Evolutionary conservation across 2,329 filamentous ascomycete genomes (phyloP), one percentile per base, ranked within the genome.

Genomic region (Fusarium praegraminearum): DNA sequence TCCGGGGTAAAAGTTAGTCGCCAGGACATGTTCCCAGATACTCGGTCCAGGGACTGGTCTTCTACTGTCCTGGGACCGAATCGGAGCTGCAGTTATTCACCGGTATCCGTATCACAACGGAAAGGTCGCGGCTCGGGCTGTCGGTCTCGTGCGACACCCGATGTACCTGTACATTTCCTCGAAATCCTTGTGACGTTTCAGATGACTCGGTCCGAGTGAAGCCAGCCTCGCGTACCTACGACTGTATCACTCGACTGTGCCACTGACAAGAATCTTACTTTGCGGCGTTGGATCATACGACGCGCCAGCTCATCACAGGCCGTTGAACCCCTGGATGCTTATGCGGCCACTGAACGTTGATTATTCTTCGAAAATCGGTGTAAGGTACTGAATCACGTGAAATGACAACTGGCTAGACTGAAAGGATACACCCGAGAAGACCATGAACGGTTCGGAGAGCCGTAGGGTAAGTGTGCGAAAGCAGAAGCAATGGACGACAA

Each of bases 361-460:
- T 13, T 3, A 40, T 40, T 20, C 11, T 20, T 24, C 7, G 22
- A 24, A 11, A 9, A 4, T 10, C 20, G 1, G 5, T 16, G 3
- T 10, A 24, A 24, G 40, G 40, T 43, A 22, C 4, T 16, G 7
- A 2, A 43, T 24, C 22, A 40, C n/a, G 40, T 24, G 40, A 15
- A 16, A 2, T 6, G 7, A 1, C n/a, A 24, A 10, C 13, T 5
- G 13, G 2, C 0, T 6, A 15, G 22, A 10, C 2, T 24, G 20
- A 24, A 16, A 2, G 11, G 6, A 22, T 13, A 9, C 16, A n/a
- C 2, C 7, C 7, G 16, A 18, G 7, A 6, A 40, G 5, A 10
- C 6, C 4, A 20, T 6, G 4, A 7, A 7, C 12, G 10, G 7
- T 20, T 1, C 7, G 3, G 8, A n/a, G 4, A 40, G n/a, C 5